Conservation (phyloP, 192 early-diverging fungal species). For the Neocallimastix lanati region DNA sequence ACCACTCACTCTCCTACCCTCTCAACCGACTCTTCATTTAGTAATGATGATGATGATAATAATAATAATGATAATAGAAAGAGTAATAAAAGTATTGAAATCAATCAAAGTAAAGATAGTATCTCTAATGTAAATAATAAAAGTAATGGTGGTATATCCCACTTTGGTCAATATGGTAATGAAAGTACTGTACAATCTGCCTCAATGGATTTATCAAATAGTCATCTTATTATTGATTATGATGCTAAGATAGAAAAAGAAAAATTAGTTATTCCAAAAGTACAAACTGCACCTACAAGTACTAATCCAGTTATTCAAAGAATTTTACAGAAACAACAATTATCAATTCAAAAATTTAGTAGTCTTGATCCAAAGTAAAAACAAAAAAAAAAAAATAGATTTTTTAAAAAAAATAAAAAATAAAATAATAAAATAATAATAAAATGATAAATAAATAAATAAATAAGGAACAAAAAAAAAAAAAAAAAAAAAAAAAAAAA, state of each 20-base stretch:
- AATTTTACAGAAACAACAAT: neutral
- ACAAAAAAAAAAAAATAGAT: neutral
- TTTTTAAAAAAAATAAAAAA: neutral
- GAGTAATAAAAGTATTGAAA: neutral
- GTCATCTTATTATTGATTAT: neutral
- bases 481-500: no score
- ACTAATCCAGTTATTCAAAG: neutral
- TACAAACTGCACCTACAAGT: neutral
- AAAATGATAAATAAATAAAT: no score
- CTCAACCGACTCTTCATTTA: neutral
- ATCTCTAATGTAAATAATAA: no score
- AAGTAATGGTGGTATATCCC: neutral
- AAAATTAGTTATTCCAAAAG: neutral
- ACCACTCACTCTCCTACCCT: neutral
- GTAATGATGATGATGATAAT: neutral
- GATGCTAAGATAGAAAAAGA: neutral
- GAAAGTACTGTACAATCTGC: neutral
- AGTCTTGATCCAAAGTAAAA: neutral
- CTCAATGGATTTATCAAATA: neutral
- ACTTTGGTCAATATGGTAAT: neutral
- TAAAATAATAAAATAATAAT: neutral
- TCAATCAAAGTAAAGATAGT: no score
- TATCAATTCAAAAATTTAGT: neutral
- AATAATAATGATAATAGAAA: neutral
- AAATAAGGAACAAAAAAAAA: no score